These are phyloP conservation scores for Talaromyces pinophilus DNA, from an alignment of 2,329 filamentous ascomycete species.

Conservation along the genomic window DNA sequence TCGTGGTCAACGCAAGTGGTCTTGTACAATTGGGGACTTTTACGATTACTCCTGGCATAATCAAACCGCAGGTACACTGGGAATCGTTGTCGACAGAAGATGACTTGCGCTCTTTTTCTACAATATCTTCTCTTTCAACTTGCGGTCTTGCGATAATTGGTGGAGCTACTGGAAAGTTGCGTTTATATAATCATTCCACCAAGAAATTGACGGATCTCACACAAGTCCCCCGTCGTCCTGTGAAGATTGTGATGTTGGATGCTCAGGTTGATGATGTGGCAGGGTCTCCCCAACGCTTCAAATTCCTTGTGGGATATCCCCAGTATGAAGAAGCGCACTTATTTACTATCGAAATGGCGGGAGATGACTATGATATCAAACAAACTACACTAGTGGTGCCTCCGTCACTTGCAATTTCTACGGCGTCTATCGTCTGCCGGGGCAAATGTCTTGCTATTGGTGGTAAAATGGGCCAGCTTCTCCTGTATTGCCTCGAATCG, in stretches of 20 bases:
- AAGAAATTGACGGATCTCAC: constrained; percentile 33
- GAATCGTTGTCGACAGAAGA: constrained; percentile 30
- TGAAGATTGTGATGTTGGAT: constrained; percentile 33
- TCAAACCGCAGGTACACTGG: constrained; percentile 29
- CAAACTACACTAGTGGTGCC: constrained; percentile 36
- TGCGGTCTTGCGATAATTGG: constrained; percentile 39
- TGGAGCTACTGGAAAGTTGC: constrained; percentile 36
- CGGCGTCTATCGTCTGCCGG: constrained; percentile 43
- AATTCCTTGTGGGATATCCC: constrained; percentile 33
- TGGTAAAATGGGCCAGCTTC: constrained; percentile 57
- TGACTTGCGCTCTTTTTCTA: constrained; percentile 35
- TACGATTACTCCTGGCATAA: constrained; percentile 11
- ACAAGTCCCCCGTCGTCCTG: constrained; percentile 32
- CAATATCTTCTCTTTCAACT: constrained; percentile 35
- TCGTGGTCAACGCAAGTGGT: constrained; percentile 35
- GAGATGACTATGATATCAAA: constrained; percentile 31
- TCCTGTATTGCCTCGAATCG: constrained; percentile 44
- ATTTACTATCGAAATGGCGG: constrained; percentile 28
- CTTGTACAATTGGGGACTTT: constrained; percentile 36
- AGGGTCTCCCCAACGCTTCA: constrained; percentile 24
- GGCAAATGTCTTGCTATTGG: constrained; percentile 53
- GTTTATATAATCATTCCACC: constrained; percentile 38
- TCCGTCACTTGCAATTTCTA: constrained; percentile 54
- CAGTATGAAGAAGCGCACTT: constrained; percentile 33
- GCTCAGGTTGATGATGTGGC: background rate